These are phyloP conservation scores for Podila horticola DNA, from an alignment of 192 early-diverging fungal species.

Conservation along the genomic window DNA sequence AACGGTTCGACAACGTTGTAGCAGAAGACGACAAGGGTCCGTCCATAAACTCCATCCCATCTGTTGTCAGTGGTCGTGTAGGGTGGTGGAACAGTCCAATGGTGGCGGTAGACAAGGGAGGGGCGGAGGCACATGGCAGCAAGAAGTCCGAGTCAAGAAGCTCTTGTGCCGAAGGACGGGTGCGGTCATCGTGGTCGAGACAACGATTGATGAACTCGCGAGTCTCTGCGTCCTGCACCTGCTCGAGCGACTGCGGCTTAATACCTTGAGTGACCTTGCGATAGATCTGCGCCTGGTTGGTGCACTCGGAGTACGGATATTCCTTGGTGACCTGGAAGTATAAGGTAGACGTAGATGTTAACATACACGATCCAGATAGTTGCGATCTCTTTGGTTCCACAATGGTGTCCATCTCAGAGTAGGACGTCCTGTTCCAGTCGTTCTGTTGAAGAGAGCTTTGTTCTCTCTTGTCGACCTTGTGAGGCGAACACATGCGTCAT, in stretches of 20 bases:
- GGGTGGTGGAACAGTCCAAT: conserved; percentile 11
- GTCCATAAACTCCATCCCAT: conserved; percentile 15
- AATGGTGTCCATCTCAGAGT: too few species aligned
- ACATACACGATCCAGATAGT: not conserved
- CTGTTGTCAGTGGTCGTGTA: not conserved
- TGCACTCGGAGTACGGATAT: conserved; percentile 89
- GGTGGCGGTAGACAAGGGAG: conserved; percentile 3
- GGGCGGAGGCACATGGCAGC: conserved; percentile 23
- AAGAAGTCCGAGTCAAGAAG: conserved; percentile 67
- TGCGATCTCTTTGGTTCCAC: not conserved
- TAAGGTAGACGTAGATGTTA: not conserved
- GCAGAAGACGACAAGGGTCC: conserved; percentile 15
- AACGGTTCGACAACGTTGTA: conserved; percentile 8
- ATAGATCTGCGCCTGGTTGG: conserved; percentile 87
- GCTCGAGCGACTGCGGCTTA: conserved; percentile 73
- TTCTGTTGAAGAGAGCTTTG: too few species aligned
- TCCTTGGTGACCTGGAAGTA: conserved; percentile 73
- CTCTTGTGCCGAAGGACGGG: conserved; percentile 63
- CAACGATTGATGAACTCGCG: conserved; percentile 75
- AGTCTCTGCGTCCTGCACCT: conserved; percentile 73
- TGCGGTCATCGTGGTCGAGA: conserved; percentile 66
- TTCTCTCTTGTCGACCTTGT: too few species aligned
- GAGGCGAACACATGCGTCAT: too few species aligned
- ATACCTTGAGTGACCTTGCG: conserved; percentile 80
- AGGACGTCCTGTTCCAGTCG: too few species aligned